Percentiles rank a stretch among this genome's conserved stretches.
phyloP scores from a whole-genome alignment of 208 protist genomes.

The Acanthamoeba healyi region DNA sequence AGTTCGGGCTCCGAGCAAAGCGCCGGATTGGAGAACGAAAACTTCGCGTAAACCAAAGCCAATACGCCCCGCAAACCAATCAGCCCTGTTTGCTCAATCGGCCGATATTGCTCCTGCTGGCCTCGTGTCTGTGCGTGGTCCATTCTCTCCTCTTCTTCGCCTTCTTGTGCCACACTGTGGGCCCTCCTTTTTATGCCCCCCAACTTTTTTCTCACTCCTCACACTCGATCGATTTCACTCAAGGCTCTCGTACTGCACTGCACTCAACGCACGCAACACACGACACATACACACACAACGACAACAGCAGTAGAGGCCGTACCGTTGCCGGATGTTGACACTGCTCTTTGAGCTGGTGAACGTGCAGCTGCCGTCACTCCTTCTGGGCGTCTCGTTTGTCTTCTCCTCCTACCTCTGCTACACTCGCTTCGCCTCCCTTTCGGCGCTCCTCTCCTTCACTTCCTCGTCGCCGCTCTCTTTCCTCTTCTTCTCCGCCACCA shows the following conservation, averaged over 20 bases:
- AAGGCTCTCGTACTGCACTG: too few species aligned
- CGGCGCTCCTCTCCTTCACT: slow-evolving; percentile 43
- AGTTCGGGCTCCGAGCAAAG: not conserved
- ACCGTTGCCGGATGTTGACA: not conserved
- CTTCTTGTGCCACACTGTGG: too few species aligned
- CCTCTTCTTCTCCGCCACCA: too few species aligned
- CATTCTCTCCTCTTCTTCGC: too few species aligned
- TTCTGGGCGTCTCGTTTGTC: slow-evolving; percentile 25
- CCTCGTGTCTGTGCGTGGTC: too few species aligned
- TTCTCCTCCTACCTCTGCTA: slow-evolving; percentile 59
- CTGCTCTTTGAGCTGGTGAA: slow-evolving; percentile 14
- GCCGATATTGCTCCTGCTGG: too few species aligned
- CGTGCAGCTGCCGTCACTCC: slow-evolving; percentile 31
- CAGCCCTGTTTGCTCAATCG: not conserved
- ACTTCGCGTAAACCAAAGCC: not conserved
- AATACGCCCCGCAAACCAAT: not conserved
- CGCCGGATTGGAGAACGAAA: not conserved
- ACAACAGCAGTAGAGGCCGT: too few species aligned
- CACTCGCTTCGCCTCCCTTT: not conserved
- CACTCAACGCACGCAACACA: too few species aligned
- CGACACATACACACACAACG: too few species aligned
- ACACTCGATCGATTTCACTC: too few species aligned
- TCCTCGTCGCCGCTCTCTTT: not conserved
- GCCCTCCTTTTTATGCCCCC: too few species aligned
- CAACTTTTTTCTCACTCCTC: too few species aligned